Evolutionary conservation across 2,329 filamentous ascomycete species (phyloP).

Genomic region (Coniochaeta hoffmannii): DNA sequence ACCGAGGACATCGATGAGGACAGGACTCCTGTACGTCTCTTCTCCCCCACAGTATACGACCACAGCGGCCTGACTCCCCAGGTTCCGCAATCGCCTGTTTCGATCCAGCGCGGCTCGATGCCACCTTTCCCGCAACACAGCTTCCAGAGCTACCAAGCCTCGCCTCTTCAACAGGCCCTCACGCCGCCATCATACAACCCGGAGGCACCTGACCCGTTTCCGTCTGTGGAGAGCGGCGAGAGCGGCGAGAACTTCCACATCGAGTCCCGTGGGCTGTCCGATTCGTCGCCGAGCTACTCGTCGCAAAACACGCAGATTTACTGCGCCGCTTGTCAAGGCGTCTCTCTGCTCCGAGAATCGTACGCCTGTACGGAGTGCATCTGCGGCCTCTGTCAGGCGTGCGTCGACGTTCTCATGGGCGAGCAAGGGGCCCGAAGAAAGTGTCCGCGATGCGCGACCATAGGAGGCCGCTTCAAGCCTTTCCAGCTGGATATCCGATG

Average conservation of each 20-base stretch:
- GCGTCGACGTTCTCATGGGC: slow-evolving; percentile 72
- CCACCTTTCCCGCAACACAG: slow-evolving; percentile 51
- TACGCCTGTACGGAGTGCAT: slow-evolving; percentile 97
- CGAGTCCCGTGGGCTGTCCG: slow-evolving; percentile 53
- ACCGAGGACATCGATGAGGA: slow-evolving; percentile 89
- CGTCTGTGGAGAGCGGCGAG: slow-evolving; percentile 76
- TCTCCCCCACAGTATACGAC: slow-evolving; percentile 30
- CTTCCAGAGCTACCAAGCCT: slow-evolving; percentile 70
- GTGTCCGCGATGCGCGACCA: slow-evolving; percentile 72
- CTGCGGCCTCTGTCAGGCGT: slow-evolving; percentile 82
- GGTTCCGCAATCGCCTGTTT: slow-evolving; percentile 59
- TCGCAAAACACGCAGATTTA: slow-evolving; percentile 81
- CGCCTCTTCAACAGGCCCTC: slow-evolving; percentile 81
- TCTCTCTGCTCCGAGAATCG: slow-evolving; percentile 71
- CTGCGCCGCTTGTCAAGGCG: slow-evolving; percentile 76
- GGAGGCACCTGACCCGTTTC: slow-evolving; percentile 70
- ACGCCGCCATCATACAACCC: slow-evolving; percentile 71
- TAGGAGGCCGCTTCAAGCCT: slow-evolving; percentile 74
- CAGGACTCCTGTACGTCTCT: slow-evolving; percentile 68
- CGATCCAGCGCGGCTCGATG: slow-evolving; percentile 53
- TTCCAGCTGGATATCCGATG: slow-evolving; percentile 68
- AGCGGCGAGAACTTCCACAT: slow-evolving; percentile 68
- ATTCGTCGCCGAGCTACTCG: slow-evolving; percentile 67
- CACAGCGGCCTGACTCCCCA: slow-evolving; percentile 32
- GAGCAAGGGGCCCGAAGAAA: slow-evolving; percentile 70